phyloP scores from a whole-genome alignment of 345 rosid genomes.

The Turritis glabra region DNA sequence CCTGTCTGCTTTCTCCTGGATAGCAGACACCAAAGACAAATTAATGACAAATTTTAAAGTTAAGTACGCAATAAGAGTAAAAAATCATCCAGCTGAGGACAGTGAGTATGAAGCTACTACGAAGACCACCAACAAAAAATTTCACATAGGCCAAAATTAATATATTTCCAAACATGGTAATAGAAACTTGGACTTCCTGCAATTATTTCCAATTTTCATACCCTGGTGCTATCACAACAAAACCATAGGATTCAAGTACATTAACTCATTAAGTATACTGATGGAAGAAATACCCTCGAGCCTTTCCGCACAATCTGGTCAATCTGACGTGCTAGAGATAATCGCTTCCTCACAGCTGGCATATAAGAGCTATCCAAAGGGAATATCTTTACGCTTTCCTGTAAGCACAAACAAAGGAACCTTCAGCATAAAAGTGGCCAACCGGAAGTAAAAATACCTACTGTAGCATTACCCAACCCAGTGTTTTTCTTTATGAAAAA shows the following conservation, averaged over 20 bases:
- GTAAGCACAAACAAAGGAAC: constrained; percentile 37
- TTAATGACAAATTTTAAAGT: background rate
- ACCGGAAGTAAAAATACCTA: background rate
- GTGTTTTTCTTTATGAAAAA: constrained; percentile 3
- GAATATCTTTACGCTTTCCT: constrained; percentile 81
- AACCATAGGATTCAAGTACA: background rate
- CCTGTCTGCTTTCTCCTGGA: constrained; percentile 77
- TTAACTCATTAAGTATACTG: constrained; percentile 3
- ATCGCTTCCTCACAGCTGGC: constrained; percentile 78
- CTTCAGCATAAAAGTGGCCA: constrained; percentile 30
- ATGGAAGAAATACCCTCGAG: constrained; percentile 60
- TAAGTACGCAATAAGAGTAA: background rate
- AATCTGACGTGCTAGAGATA: constrained; percentile 92
- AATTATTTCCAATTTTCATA: background rate
- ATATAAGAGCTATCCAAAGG: constrained; percentile 85
- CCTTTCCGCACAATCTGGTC: constrained; percentile 75
- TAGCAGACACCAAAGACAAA: constrained; percentile 14
- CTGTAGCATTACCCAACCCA: background rate
- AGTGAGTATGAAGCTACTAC: background rate
- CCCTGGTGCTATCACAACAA: background rate
- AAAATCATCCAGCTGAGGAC: constrained; percentile 7
- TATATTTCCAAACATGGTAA: background rate
- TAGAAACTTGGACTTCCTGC: background rate
- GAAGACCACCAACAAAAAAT: background rate
- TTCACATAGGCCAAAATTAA: background rate